Evolutionary conservation across 139 green algal genomes (phyloP).

Genomic region (Tetraselmis striata): DNA sequence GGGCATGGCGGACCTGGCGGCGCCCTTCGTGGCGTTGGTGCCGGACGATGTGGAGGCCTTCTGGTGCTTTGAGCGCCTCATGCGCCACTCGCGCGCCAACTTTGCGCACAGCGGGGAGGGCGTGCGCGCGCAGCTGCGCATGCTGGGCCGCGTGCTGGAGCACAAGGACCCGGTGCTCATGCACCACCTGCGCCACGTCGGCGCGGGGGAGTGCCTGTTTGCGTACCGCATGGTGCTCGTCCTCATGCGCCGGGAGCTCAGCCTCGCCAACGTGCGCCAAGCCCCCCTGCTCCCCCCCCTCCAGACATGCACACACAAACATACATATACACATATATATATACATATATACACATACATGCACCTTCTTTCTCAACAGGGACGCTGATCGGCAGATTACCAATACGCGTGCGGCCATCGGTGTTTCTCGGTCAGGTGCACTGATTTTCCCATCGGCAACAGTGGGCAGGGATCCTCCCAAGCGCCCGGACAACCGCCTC

Average conservation of each 20-base stretch:
- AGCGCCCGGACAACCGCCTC: too few relatives aligned
- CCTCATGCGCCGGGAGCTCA: constrained; percentile 68
- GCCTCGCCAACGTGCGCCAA: constrained; percentile 35
- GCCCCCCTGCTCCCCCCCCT: too few relatives aligned
- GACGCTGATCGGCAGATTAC: too few relatives aligned
- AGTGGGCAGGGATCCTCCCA: too few relatives aligned
- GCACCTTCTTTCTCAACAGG: too few relatives aligned
- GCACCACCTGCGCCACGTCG: constrained; percentile 37
- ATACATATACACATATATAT: neutral
- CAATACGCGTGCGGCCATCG: too few relatives aligned
- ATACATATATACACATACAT: too few relatives aligned
- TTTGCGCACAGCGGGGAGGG: constrained; percentile 63
- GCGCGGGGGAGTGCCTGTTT: constrained; percentile 69
- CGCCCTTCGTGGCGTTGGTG: constrained; percentile 70
- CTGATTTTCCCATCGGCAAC: too few relatives aligned
- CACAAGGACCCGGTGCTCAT: constrained; percentile 19
- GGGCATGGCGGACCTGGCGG: constrained; percentile 78
- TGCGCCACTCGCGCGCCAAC: constrained; percentile 59
- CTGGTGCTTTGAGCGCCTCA: constrained; percentile 74
- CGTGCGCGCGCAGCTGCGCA: constrained; percentile 56
- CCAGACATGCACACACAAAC: neutral
- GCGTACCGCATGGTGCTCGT: constrained; percentile 78
- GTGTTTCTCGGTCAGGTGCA: too few relatives aligned
- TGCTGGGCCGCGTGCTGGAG: constrained; percentile 23
- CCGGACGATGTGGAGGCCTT: constrained; percentile 79